Percentiles rank a stretch among this genome's conserved stretches.
Evolutionary conservation across 2,329 filamentous ascomycete genomes (phyloP).

Genomic region (Monosporascus sp.): DNA sequence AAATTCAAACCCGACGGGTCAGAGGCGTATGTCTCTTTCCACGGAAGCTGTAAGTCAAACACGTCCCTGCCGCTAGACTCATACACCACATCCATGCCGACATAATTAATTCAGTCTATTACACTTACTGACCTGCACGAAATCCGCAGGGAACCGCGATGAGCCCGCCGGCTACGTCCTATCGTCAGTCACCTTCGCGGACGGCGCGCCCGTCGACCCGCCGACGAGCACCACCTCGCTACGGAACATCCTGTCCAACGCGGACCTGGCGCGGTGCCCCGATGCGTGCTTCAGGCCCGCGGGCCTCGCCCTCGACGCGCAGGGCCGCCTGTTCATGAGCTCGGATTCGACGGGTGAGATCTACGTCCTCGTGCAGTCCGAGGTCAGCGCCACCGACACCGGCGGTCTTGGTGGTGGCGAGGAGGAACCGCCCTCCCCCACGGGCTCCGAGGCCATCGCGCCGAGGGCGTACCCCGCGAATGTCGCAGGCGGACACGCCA

Average conservation of each 20-base stretch:
- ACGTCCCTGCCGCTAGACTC: not conserved
- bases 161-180: constrained; percentile 43
- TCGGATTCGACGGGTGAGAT: constrained; percentile 63
- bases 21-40: constrained; percentile 63
- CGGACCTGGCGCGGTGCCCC: constrained; percentile 48
- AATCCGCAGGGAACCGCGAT: constrained; percentile 32
- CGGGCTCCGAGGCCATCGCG: not conserved
- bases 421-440: not conserved
- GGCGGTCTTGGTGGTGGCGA: not conserved
- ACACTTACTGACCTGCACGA: no score
- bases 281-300: constrained; percentile 58
- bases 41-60: constrained; percentile 57
- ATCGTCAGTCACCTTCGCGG: constrained; percentile 33
- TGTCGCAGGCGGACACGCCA: not conserved
- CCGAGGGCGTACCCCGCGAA: not conserved
- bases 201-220: constrained; percentile 36
- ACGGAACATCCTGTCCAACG: constrained; percentile 50
- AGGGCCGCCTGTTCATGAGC: constrained; percentile 56
- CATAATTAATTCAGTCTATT: no score
- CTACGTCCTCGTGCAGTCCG: constrained; percentile 42
- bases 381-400: constrained; percentile 10
- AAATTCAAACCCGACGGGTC: constrained; percentile 55
- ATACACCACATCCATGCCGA: no score
- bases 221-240: constrained; percentile 41
- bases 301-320: constrained; percentile 46